phyloP scores from a whole-genome alignment of 2,329 filamentous ascomycete genomes.

The Nectriaceae sp. region DNA sequence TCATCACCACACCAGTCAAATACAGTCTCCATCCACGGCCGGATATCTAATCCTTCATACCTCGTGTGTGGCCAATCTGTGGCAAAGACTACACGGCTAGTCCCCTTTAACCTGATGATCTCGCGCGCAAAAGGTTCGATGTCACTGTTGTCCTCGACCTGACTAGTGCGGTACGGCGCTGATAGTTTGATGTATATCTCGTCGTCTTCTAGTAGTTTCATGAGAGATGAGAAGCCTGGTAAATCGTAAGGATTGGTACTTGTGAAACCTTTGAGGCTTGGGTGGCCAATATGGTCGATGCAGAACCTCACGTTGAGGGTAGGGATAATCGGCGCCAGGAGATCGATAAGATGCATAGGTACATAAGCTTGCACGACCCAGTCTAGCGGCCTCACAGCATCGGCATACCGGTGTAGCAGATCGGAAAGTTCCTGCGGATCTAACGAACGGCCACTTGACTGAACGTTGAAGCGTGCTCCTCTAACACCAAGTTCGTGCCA shows the following conservation, averaged over 20 bases:
- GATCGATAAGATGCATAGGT: conserved; percentile 49
- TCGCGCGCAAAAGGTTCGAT: conserved; percentile 51
- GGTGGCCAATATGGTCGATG: conserved; percentile 62
- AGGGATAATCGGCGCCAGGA: conserved; percentile 51
- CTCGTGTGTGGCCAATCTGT: conserved; percentile 68
- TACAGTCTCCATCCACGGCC: conserved; percentile 46
- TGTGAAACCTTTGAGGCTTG: conserved; percentile 35
- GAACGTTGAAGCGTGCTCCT: conserved; percentile 60
- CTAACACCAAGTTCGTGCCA: conserved; percentile 62
- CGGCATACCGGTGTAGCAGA: conserved; percentile 49
- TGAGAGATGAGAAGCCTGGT: conserved; percentile 42
- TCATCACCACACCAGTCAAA: conserved; percentile 53
- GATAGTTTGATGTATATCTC: conserved; percentile 60
- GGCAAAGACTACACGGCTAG: conserved; percentile 54
- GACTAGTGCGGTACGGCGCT: conserved; percentile 57
- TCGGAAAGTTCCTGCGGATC: conserved; percentile 41
- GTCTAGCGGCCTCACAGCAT: conserved; percentile 47
- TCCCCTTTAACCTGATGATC: conserved; percentile 44
- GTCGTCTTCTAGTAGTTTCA: conserved; percentile 45
- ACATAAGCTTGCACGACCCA: conserved; percentile 64
- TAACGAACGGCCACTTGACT: conserved; percentile 50
- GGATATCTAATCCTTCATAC: conserved; percentile 58
- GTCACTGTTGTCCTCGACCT: conserved; percentile 44
- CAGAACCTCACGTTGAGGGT: conserved; percentile 53
- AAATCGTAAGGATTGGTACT: conserved; percentile 24